A percentile compares a stretch with the other conserved stretches of the same genome.
Conservation (phyloP, 352 stramenopile genomes). For the Phytophthora boehmeriae region DNA sequence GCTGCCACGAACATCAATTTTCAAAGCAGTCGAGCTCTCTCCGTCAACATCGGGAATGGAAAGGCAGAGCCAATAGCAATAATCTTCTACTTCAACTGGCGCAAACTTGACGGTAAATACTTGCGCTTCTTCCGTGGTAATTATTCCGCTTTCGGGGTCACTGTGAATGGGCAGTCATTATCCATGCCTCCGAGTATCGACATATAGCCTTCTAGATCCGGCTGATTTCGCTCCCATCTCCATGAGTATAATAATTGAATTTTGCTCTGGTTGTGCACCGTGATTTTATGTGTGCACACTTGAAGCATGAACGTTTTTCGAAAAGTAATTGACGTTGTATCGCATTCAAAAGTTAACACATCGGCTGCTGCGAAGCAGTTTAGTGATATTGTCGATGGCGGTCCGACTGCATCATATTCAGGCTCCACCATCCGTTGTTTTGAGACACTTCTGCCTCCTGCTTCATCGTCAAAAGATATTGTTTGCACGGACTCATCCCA, state of each 20-base stretch:
- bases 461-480: conserved; percentile 53
- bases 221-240: conserved; percentile 45
- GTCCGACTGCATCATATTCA: conserved; percentile 44
- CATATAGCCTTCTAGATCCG: conserved; percentile 8
- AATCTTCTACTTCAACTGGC: conserved; percentile 92
- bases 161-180: conserved; percentile 86
- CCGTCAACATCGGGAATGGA: conserved; percentile 14
- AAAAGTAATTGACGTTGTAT: conserved; percentile 68
- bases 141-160: conserved; percentile 62
- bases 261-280: conserved; percentile 73
- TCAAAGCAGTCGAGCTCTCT: conserved; percentile 24
- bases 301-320: conserved; percentile 90
- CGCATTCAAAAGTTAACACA: conserved; percentile 57
- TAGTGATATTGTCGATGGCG: conserved; percentile 44
- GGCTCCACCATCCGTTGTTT: conserved; percentile 49
- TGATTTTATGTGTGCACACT: conserved; percentile 75
- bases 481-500: conserved; percentile 85
- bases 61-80: conserved; percentile 72
- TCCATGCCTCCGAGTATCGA: conserved; percentile 25
- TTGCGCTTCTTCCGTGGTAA: conserved; percentile 63
- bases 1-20: conserved; percentile 68
- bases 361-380: conserved; percentile 78
- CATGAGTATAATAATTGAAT: conserved; percentile 69
- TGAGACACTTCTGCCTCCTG: conserved; percentile 9
- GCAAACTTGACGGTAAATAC: conserved; percentile 89